These are phyloP conservation scores for Hypoxylon sp. DNA, from an alignment of 2,329 filamentous ascomycete genomes.

Conservation along the genomic window DNA sequence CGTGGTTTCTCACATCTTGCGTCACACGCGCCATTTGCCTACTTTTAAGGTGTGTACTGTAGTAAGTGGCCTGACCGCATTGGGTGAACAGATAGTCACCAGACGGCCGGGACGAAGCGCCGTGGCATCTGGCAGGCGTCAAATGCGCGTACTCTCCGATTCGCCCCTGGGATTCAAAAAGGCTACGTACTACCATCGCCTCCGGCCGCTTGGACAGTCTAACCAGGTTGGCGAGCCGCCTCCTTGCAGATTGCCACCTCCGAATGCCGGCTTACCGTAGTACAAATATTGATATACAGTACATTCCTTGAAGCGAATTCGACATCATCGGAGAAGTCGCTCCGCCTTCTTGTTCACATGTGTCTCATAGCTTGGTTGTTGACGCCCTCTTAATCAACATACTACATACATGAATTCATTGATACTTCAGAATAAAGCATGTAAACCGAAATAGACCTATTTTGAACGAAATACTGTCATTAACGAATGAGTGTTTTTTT, in stretches of 20 bases:
- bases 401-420: not conserved
- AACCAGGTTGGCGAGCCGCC: conserved; percentile 12
- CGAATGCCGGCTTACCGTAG: not conserved
- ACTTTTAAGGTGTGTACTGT: not conserved
- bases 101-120: conserved; percentile 10
- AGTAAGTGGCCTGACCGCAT: conserved; percentile 1
- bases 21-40: conserved; percentile 8
- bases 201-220: conserved; percentile 8
- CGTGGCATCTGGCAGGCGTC: conserved; percentile 17
- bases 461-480: not conserved
- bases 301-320: not conserved
- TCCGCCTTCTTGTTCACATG: not conserved
- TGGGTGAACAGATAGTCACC: conserved; percentile 7
- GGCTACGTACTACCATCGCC: conserved; percentile 1
- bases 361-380: not conserved
- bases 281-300: not conserved
- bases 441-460: not conserved
- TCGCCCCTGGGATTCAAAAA: conserved; percentile 6
- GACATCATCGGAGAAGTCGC: not conserved
- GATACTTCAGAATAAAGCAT: not conserved
- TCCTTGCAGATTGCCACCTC: conserved; percentile 23
- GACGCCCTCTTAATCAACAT: not conserved
- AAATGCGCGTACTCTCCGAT: conserved; percentile 7
- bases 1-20: conserved; percentile 16
- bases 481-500: not conserved